Conservation (phyloP, 768 basidiomycete species). For the Suillus subaureus region DNA sequence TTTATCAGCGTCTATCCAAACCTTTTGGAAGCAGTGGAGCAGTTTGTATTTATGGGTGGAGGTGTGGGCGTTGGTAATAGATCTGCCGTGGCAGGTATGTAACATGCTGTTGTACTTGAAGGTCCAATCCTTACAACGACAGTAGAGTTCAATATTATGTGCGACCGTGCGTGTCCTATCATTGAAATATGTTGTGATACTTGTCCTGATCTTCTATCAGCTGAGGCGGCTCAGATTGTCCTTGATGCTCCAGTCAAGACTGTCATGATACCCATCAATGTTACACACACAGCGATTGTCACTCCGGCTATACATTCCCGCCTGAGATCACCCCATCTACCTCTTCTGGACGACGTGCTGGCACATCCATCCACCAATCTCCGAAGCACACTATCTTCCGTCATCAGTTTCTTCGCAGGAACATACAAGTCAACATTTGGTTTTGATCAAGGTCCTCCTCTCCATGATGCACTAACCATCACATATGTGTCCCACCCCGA, state of each 20-base stretch:
- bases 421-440: conserved; percentile 74
- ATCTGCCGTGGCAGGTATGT: conserved; percentile 68
- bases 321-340: conserved; percentile 50
- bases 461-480: conserved; percentile 85
- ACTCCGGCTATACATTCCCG: conserved; percentile 52
- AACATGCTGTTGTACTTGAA: not conserved
- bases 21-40: conserved; percentile 48
- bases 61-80: conserved; percentile 83
- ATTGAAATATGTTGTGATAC: not conserved
- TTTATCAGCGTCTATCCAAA: conserved; percentile 64
- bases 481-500: conserved; percentile 73
- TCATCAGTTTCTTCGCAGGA: conserved; percentile 74
- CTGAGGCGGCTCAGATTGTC: conserved; percentile 84
- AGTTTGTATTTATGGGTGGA: conserved; percentile 84
- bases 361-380: conserved; percentile 46
- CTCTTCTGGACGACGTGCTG: conserved; percentile 17
- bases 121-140: not conserved
- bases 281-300: conserved; percentile 85
- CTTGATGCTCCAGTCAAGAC: conserved; percentile 68
- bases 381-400: conserved; percentile 71
- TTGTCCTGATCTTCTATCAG: conserved; percentile 35
- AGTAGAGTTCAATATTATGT: conserved; percentile 78
- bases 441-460: conserved; percentile 84
- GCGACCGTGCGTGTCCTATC: conserved; percentile 68
- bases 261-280: conserved; percentile 84